phyloP scores from a whole-genome alignment of 345 rosid genomes.

The Citrus sp. region DNA sequence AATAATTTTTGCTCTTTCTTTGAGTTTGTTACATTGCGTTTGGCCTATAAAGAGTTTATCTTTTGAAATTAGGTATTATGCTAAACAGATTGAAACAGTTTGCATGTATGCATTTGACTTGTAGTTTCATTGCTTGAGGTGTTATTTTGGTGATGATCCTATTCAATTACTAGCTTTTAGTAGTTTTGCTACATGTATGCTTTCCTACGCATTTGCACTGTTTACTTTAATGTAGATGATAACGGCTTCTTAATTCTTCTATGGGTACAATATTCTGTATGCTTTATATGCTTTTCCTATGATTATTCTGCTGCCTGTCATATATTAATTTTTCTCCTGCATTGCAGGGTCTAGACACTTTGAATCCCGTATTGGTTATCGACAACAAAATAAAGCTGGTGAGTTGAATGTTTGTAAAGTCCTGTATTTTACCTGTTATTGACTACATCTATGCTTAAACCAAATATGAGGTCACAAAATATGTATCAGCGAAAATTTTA shows the following conservation, averaged over 20 bases:
- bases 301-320: not conserved
- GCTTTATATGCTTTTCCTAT: not conserved
- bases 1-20: not conserved
- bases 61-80: not conserved
- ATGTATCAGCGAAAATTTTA: not conserved
- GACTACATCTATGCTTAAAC: not conserved
- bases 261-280: not conserved
- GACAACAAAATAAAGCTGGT: constrained; percentile 54
- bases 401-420: constrained; percentile 18
- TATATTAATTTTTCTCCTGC: not conserved
- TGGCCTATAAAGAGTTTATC: not conserved
- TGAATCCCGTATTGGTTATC: constrained; percentile 48
- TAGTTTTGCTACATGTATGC: not conserved
- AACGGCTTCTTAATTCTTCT: not conserved
- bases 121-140: not conserved
- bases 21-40: not conserved
- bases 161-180: not conserved
- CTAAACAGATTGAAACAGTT: not conserved
- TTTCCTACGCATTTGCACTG: not conserved
- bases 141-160: not conserved
- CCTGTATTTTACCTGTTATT: not conserved
- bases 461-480: not conserved
- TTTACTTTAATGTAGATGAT: not conserved
- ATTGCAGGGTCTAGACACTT: constrained; percentile 56
- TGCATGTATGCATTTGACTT: not conserved